A percentile compares a stretch with the other conserved stretches of the same genome.
Conservation (phyloP, 169 alveolate genomes). For the Eimeria necatrix region DNA sequence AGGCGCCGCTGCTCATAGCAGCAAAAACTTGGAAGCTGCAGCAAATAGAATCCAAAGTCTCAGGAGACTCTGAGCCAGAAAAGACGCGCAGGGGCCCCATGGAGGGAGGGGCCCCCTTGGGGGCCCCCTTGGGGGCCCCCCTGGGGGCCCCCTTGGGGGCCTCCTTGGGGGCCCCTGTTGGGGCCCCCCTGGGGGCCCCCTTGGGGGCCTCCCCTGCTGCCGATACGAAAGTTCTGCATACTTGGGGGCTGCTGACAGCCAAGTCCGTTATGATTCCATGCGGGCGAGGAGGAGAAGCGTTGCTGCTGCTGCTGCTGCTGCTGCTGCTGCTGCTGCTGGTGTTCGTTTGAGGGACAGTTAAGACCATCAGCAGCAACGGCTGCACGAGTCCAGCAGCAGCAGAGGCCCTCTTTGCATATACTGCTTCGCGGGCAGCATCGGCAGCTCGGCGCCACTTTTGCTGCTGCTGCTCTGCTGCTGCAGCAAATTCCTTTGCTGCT, state of each 20-base stretch:
- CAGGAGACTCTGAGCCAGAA: not conserved
- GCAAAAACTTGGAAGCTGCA: slow-evolving; percentile 42
- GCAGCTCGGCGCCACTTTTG: slow-evolving; percentile 62
- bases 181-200: not conserved
- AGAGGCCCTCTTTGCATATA: slow-evolving; percentile 35
- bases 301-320: not conserved
- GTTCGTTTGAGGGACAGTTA: not conserved
- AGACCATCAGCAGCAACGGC: slow-evolving; percentile 41
- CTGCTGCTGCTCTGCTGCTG: slow-evolving; percentile 28
- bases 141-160: too few relatives aligned
- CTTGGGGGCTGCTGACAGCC: slow-evolving; percentile 25
- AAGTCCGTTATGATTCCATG: slow-evolving; percentile 32
- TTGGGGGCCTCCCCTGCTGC: not conserved
- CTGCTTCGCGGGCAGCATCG: slow-evolving; percentile 56
- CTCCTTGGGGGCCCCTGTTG: too few relatives aligned
- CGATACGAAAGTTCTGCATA: not conserved
- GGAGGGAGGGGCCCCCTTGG: too few relatives aligned
- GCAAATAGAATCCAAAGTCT: not conserved
- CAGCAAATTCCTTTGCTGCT: not conserved
- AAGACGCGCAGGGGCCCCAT: too few relatives aligned
- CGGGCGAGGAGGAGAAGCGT: slow-evolving; percentile 1
- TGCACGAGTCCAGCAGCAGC: slow-evolving; percentile 62
- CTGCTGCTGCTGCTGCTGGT: slow-evolving; percentile 41
- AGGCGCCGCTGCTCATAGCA: slow-evolving; percentile 45
- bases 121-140: too few relatives aligned